phyloP scores from a whole-genome alignment of 2,329 filamentous ascomycete species.

The Calonectria henricotiae region DNA sequence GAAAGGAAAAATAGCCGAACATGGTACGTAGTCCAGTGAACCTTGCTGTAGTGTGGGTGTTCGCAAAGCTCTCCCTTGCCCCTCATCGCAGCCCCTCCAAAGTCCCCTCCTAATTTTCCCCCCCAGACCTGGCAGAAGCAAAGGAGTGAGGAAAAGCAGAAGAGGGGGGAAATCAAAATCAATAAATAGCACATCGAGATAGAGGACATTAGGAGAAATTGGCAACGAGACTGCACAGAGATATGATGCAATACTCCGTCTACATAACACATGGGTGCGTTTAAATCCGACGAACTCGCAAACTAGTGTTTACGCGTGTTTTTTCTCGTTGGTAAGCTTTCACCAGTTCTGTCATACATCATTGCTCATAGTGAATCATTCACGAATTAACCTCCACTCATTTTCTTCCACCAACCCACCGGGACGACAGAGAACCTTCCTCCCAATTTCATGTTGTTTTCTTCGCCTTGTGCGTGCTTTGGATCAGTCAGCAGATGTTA shows the following conservation, averaged over 20 bases:
- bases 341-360: conserved; percentile 2
- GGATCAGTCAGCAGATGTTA: conserved; percentile 29
- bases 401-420: conserved; percentile 17
- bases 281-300: neutral
- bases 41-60: conserved; percentile 16
- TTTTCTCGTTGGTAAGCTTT: neutral
- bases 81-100: conserved; percentile 15
- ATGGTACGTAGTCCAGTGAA: conserved; percentile 2
- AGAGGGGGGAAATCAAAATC: neutral
- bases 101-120: conserved; percentile 1
- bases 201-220: neutral
- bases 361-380: neutral
- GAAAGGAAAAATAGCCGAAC: conserved; percentile 19
- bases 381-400: conserved; percentile 18
- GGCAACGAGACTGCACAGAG: neutral
- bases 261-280: neutral
- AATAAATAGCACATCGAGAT: neutral
- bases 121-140: neutral
- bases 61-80: conserved; percentile 9
- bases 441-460: conserved; percentile 13
- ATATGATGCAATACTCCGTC: neutral
- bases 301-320: conserved; percentile 10
- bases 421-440: conserved; percentile 4
- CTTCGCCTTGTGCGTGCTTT: neutral
- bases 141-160: neutral